Base-by-base conservation (phyloP, 2,329 filamentous ascomycete species). In the Calonectria pauciramosa region DNA sequence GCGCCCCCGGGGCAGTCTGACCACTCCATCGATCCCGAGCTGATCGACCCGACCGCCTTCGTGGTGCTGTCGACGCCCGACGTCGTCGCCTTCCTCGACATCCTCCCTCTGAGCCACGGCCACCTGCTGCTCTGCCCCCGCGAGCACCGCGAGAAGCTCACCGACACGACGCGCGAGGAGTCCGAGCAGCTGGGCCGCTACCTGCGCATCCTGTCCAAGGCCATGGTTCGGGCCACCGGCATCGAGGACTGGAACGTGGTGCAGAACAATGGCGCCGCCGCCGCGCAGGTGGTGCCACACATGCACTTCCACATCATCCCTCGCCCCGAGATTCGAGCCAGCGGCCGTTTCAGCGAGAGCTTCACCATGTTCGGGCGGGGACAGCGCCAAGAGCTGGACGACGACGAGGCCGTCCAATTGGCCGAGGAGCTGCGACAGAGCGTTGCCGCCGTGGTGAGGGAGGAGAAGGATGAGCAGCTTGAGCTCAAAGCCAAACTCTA, bases 291-390 rank as follows among this genome's bases (percentile, higher is more conserved):
- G 20, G 96, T 99, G 2, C 94, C 94, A 28, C 96, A 99, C 84
- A 93, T 97, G 64, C 96, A 99, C 85, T 99, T 97, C 84, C 97
- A 99, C 81, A 90, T 99, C 68, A 97, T 99, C 41, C 96, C 96
- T 0, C 88, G 96, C 47, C 96, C 96, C 0, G 92, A 94, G 86
- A 90, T 90, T 72, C 88, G 87, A 78, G 90, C 87, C 60, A 89
- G 87, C 77, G 89, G 87, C 9, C 83, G 86, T 60, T 87, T 86
- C 79, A 90, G 90, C 73, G 89, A 91, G 87, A 93, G 92, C 82
- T 96, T 95, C 86, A 95, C 93, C 60, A 96, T 96, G 94, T 96
- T 96, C 86, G 95, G 94, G 1, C 86, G 93, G 18, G 95, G 95
- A 0, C 88, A 90, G 82, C 87, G 95, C 70, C 91, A 93, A 77